Percentiles rank a stretch among this genome's conserved stretches.
Evolutionary conservation across 2,329 filamentous ascomycete genomes (phyloP).

Genomic region (Mycosphaerella arachidis): DNA sequence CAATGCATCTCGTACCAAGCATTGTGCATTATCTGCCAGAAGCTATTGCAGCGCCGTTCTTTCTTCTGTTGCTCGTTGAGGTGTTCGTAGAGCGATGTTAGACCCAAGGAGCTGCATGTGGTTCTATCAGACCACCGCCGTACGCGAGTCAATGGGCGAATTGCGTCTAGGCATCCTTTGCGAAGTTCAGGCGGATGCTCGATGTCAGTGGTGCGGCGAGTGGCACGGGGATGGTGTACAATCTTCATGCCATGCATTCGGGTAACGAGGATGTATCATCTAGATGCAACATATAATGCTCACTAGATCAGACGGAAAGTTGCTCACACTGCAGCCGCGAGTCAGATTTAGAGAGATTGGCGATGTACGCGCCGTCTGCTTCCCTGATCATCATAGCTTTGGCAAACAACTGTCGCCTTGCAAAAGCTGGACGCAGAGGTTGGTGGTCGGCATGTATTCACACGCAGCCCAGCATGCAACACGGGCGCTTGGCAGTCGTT

Average conservation of each 20-base stretch:
- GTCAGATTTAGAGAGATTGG: not conserved
- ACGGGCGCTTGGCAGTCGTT: too few relatives aligned
- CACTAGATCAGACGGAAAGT: not conserved
- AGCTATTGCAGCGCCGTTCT: not conserved
- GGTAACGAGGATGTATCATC: not conserved
- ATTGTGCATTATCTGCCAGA: not conserved
- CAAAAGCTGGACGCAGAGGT: too few relatives aligned
- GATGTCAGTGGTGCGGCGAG: not conserved
- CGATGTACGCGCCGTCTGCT: not conserved
- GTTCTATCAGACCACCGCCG: not conserved
- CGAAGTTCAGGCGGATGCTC: not conserved
- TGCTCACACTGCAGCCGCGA: not conserved
- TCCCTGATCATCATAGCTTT: not conserved
- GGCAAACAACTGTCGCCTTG: too few relatives aligned
- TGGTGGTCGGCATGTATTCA: too few relatives aligned
- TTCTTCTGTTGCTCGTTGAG: not conserved
- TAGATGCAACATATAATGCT: not conserved
- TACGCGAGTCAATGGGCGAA: not conserved
- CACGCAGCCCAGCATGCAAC: too few relatives aligned
- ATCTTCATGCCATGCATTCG: not conserved
- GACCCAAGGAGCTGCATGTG: not conserved
- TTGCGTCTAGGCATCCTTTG: not conserved
- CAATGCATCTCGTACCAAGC: not conserved
- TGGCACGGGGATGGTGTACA: not conserved
- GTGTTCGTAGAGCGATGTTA: not conserved